Evolutionary conservation across 345 rosid species (phyloP).

Genomic region (Acer saccharum): DNA sequence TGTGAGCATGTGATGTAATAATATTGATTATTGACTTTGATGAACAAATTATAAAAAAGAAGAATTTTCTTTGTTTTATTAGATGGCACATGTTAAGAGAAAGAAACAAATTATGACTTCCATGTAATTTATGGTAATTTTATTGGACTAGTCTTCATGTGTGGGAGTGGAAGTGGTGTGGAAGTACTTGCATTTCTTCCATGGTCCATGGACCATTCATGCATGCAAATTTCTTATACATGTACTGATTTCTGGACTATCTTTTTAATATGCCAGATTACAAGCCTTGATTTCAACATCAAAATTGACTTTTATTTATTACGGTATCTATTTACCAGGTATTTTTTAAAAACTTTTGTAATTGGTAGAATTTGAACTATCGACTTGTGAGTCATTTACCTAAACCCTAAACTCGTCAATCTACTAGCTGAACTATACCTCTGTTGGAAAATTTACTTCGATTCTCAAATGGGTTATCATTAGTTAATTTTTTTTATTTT

Average conservation of each 20-base stretch:
- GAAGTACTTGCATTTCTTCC: background rate
- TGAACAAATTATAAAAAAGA: background rate
- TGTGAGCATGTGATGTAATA: background rate
- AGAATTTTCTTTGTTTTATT: no score
- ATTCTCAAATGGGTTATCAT: background rate
- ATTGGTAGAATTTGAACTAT: no score
- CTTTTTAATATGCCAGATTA: background rate
- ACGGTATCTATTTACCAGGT: no score
- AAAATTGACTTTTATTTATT: no score
- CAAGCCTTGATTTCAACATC: background rate
- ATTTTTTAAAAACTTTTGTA: no score
- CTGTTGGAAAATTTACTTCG: no score
- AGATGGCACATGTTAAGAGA: no score
- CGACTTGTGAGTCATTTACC: no score
- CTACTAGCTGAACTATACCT: no score
- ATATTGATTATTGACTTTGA: background rate
- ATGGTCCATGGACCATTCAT: background rate
- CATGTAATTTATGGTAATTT: background rate
- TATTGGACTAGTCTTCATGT: no score
- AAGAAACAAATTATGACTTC: background rate
- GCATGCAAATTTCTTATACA: background rate
- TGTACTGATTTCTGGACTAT: background rate
- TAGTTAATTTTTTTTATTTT: no score
- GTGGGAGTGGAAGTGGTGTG: background rate
- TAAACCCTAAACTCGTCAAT: no score